These are phyloP conservation scores for Deinandra increscens DNA, from an alignment of 129 eudicot species.

Conservation along the genomic window DNA sequence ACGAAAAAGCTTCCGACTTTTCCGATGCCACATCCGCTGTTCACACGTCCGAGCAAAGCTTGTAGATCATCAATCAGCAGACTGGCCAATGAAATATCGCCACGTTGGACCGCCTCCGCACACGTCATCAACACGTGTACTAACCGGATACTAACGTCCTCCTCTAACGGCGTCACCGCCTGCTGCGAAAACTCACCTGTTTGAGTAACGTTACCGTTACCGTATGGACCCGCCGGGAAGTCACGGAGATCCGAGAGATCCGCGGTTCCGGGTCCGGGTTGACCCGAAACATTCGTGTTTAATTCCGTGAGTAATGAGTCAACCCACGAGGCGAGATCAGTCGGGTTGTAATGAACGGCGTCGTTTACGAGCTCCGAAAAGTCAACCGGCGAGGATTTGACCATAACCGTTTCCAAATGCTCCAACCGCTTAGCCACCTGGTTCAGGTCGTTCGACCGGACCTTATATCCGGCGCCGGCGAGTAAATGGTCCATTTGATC, in stretches of 20 bases:
- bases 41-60: conserved; percentile 45
- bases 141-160: conserved; percentile 60
- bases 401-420: conserved; percentile 56
- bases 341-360: conserved; percentile 55
- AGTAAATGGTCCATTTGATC: conserved; percentile 52
- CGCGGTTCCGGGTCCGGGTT: neutral
- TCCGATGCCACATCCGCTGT: conserved; percentile 59
- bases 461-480: conserved; percentile 61
- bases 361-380: conserved; percentile 43
- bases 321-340: conserved; percentile 70
- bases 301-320: conserved; percentile 56
- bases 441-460: conserved; percentile 50
- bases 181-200: conserved; percentile 16
- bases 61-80: conserved; percentile 51
- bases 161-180: conserved; percentile 47
- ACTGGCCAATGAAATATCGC: conserved; percentile 56
- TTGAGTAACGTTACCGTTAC: too few relatives aligned
- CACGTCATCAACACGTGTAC: conserved; percentile 83
- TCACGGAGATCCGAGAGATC: conserved; percentile 19
- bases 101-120: conserved; percentile 79
- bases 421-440: conserved; percentile 59
- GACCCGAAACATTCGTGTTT: conserved; percentile 23
- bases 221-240: conserved; percentile 4
- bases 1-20: conserved; percentile 78
- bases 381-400: conserved; percentile 30